A percentile compares a stretch with the other conserved stretches of the same genome.
Evolutionary conservation across 2,329 filamentous ascomycete species (phyloP).

Genomic region (Trichoderma sp.): DNA sequence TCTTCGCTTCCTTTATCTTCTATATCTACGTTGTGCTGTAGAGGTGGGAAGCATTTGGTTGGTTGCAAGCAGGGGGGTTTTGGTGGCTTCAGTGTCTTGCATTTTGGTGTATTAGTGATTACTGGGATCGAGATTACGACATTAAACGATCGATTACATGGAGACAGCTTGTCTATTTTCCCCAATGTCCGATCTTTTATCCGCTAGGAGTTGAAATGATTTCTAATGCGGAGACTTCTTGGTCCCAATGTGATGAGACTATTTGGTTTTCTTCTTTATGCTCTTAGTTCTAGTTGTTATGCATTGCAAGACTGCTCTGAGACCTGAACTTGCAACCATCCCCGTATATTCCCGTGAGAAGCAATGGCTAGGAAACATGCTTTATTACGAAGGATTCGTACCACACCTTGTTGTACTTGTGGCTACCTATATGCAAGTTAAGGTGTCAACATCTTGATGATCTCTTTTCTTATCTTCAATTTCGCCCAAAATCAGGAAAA

Average conservation of each 20-base stretch:
- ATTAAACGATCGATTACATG: background rate
- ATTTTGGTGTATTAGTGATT: background rate
- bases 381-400: background rate
- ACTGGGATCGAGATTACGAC: background rate
- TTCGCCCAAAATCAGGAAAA: background rate
- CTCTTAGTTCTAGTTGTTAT: background rate
- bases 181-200: background rate
- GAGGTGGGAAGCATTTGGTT: background rate
- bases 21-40: background rate
- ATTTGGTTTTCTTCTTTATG: background rate
- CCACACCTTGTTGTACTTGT: rapidly evolving
- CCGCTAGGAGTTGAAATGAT: background rate
- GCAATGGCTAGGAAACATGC: background rate
- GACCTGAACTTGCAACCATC: background rate
- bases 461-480: background rate
- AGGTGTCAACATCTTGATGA: background rate
- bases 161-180: background rate
- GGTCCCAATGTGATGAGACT: rapidly evolving
- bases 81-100: background rate
- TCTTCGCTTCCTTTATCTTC: background rate
- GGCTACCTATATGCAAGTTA: background rate
- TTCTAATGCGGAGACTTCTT: background rate
- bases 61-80: background rate
- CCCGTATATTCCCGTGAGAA: background rate
- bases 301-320: rapidly evolving